phyloP scores from a whole-genome alignment of 2,329 filamentous ascomycete genomes.

The Penicillium sp. region DNA sequence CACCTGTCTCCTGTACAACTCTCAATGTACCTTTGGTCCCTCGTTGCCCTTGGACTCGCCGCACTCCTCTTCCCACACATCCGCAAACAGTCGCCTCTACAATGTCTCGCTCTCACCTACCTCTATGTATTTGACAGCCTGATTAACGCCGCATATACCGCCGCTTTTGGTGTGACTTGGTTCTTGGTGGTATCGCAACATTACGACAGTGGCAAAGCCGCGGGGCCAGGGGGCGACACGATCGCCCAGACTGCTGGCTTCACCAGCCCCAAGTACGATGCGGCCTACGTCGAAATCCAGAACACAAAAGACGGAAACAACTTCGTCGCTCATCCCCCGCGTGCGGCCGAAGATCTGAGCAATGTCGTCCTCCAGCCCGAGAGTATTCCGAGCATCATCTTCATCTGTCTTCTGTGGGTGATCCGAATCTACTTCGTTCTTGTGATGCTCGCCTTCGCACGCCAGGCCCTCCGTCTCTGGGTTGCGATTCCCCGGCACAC shows the following conservation, averaged over 20 bases:
- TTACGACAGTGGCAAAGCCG: conserved; percentile 47
- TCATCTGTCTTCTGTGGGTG: conserved; percentile 72
- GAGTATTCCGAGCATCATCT: conserved; percentile 71
- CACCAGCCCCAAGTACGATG: conserved; percentile 62
- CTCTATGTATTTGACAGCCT: conserved; percentile 80
- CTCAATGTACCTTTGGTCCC: conserved; percentile 87
- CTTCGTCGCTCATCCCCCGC: conserved; percentile 49
- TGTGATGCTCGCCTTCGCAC: conserved; percentile 78
- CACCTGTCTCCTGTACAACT: conserved; percentile 79
- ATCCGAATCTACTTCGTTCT: conserved; percentile 81
- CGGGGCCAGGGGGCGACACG: conserved; percentile 53
- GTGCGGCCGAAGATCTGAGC: conserved; percentile 52
- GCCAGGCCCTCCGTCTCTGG: conserved; percentile 68
- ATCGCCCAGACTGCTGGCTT: conserved; percentile 66
- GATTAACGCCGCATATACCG: conserved; percentile 79
- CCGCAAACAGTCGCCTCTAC: conserved; percentile 72
- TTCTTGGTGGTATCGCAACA: conserved; percentile 70
- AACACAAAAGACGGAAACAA: conserved; percentile 44
- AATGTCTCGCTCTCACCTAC: conserved; percentile 79
- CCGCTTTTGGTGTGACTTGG: conserved; percentile 80
- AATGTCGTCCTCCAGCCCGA: conserved; percentile 66
- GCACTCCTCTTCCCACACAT: conserved; percentile 75
- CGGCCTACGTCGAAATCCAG: conserved; percentile 57
- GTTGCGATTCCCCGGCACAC: conserved; percentile 44
- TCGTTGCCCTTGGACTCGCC: conserved; percentile 67